Evolutionary conservation across 371 early-diverging fungal species (phyloP).

Genomic region (Sporodiniella umbellata): DNA sequence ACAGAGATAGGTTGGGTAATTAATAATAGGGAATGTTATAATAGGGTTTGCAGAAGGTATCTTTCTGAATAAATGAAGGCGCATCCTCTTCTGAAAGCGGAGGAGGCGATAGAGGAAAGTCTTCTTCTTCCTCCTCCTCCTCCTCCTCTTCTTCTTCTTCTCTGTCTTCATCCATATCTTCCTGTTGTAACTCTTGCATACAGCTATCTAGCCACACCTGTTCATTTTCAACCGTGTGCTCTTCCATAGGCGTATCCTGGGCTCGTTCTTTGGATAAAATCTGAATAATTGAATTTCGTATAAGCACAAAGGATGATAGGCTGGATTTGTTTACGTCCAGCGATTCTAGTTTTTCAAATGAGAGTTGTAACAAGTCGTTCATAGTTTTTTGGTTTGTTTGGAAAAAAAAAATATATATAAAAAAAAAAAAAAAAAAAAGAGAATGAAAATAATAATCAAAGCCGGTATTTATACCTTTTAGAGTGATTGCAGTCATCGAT

Average conservation of each 20-base stretch:
- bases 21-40: not conserved
- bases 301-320: conserved; percentile 19
- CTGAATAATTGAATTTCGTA: conserved; percentile 17
- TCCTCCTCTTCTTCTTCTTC: conserved; percentile 9
- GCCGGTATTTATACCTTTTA: too few species aligned
- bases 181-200: conserved; percentile 14
- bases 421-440: conserved; percentile 1
- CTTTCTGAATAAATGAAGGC: not conserved
- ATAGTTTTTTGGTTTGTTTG: conserved; percentile 1
- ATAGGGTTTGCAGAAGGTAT: not conserved
- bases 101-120: conserved; percentile 16
- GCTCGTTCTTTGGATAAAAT: conserved; percentile 1
- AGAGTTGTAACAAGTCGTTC: conserved; percentile 14
- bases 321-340: conserved; percentile 16
- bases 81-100: too few species aligned
- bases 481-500: too few species aligned
- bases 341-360: conserved; percentile 21
- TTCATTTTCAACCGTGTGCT: conserved; percentile 2
- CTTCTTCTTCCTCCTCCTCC: conserved; percentile 16
- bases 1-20: not conserved
- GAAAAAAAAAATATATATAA: not conserved
- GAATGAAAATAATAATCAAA: too few species aligned
- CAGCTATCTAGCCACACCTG: conserved; percentile 19
- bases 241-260: conserved; percentile 8
- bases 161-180: conserved; percentile 9